Evolutionary conservation across 2,329 filamentous ascomycete species (phyloP), one percentile per base, ranked within the genome.

Genomic region (Penicillium sp.): DNA sequence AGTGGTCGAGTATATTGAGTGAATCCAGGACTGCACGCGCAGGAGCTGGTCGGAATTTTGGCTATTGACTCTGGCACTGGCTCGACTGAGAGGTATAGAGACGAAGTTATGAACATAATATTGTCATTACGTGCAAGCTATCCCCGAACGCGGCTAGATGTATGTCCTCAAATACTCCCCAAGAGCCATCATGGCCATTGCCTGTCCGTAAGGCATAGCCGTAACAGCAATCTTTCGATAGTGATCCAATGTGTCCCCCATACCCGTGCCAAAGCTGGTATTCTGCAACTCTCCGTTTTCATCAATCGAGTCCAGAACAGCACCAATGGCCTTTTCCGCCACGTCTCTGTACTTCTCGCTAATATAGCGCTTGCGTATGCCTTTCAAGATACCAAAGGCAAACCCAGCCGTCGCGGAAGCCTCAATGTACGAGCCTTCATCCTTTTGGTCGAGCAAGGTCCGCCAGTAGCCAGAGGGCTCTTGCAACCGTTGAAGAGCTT

Each of bases 151-250:
- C 2, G 28, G 20, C 31, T 34, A 50, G 3, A 50, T 50, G 62
- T 84, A 89, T 39, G 82, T 82, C 50, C 89, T 81, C 74, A 90
- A 71, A 67, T 89, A 90, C 76, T 94, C 90, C 0, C 89, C 89
- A 63, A 93, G 73, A 0, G 89, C 87, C 87, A 93, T 92, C 63
- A 92, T 91, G 0, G 89, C 90, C 90, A 93, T 92, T 0, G 90
- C 89, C 73, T 93, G 90, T 0, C 90, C 90, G 68, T 93, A 93
- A 7, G 90, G 90, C 90, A 93, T 94, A 67, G 88, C 89, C 2
- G 90, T 94, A 61, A 88, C 76, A 1, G 87, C 83, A 59, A 93
- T 92, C 63, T 90, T 84, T 74, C 89, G 88, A 71, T 94, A 93
- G 73, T 91, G 88, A 76, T 92, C 85, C 70, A 92, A 74, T 58